phyloP scores from a whole-genome alignment of 148 eudicot species.

The Pouteria glomerata region DNA sequence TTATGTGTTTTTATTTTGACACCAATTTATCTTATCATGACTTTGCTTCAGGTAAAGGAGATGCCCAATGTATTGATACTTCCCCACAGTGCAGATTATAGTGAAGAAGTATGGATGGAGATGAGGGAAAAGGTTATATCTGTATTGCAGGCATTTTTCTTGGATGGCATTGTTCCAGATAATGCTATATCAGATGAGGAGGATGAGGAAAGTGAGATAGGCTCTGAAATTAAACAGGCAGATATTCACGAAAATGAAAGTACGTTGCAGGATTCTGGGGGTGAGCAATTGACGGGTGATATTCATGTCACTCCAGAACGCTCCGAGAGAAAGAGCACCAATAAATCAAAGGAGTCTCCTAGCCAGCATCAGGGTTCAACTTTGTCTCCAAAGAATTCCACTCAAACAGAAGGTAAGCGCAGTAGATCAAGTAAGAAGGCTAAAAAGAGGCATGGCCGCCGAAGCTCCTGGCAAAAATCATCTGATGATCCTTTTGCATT shows the following conservation, averaged over 20 bases:
- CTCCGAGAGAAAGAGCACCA: slow-evolving; percentile 42
- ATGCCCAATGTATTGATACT: slow-evolving; percentile 99
- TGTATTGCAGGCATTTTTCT: slow-evolving; percentile 72
- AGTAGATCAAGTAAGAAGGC: slow-evolving; percentile 97
- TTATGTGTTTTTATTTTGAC: not conserved
- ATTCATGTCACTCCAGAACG: slow-evolving; percentile 44
- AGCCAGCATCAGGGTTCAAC: slow-evolving; percentile 50
- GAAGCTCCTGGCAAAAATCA: slow-evolving; percentile 63
- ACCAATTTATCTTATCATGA: slow-evolving; percentile 6
- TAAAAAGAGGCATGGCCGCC: slow-evolving; percentile 84
- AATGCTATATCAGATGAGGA: slow-evolving; percentile 86
- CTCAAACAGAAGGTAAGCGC: slow-evolving; percentile 65
- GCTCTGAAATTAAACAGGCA: slow-evolving; percentile 44
- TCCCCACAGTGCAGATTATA: slow-evolving; percentile 97
- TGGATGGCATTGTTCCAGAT: slow-evolving; percentile 66
- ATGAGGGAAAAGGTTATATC: slow-evolving; percentile 89
- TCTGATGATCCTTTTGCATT: slow-evolving; percentile 49
- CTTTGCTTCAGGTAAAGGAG: slow-evolving; percentile 69
- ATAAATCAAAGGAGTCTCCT: slow-evolving; percentile 47
- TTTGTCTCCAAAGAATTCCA: slow-evolving; percentile 42
- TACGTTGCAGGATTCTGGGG: slow-evolving; percentile 43
- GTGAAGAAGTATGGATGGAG: slow-evolving; percentile 99
- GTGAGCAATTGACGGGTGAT: slow-evolving; percentile 41
- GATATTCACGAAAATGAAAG: slow-evolving; percentile 42
- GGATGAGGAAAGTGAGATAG: slow-evolving; percentile 66